Evolutionary conservation across 768 basidiomycete genomes (phyloP), one percentile per base, ranked within the genome.

Genomic region (Krasilnikovozyma curviuscula): DNA sequence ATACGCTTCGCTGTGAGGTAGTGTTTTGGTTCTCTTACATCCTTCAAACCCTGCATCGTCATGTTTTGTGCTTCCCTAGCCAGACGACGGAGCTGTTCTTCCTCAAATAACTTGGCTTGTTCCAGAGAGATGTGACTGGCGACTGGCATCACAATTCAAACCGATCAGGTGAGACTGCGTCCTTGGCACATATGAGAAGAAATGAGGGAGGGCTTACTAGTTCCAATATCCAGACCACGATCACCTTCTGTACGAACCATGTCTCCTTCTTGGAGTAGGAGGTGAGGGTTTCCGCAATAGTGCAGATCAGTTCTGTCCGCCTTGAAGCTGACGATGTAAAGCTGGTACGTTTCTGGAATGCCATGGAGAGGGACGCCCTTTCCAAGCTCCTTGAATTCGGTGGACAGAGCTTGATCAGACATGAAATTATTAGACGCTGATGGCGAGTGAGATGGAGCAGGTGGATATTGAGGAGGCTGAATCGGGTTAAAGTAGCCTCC

Each of bases 1-100:
- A 95, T 91, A 74, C 81, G 77, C 75, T 98, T 98, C 12, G 91
- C 91, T 61, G 81, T 85, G 49, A 93, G 83, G 65, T 95, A 88
- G 68, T 91, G 89, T 28, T 38, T 46, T 16, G 27, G 49, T 6
- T 18, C 56, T 37, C 56, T 55, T 49, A 31, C 30, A 33, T n/a
- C 31, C 49, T 35, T 43, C 49, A 19, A 43, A 35, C 13, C 32
- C 32, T 19, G 27, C 41, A n/a, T 37, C 42, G 2, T 29, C 27
- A n/a, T n/a, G n/a, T n/a, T n/a, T n/a, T n/a, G n/a, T n/a, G 16
- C n/a, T n/a, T n/a, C n/a, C n/a, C n/a, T n/a, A n/a, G n/a, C n/a
- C n/a, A n/a, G n/a, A n/a, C n/a, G n/a, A n/a, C n/a, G n/a, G n/a
- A n/a, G 72, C 65, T 84, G 79, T 66, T 78, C 72, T 61, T 77